Percentiles rank a stretch among this genome's conserved stretches.
Conservation (phyloP, 2,329 filamentous ascomycete species). For the Aspergillus proliferans region DNA sequence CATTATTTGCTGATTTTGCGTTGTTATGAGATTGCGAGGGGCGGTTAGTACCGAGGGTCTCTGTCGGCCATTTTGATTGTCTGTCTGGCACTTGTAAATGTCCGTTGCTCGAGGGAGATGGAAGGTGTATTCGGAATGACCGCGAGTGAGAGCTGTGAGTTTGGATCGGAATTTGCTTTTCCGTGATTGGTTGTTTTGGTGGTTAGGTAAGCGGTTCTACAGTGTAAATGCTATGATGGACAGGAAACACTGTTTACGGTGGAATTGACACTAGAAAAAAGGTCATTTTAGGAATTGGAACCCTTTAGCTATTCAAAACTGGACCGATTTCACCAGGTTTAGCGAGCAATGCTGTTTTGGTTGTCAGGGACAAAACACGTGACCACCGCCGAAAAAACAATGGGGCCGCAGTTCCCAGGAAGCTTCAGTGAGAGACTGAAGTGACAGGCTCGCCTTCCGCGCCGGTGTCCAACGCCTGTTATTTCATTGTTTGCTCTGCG, state of each 20-base stretch:
- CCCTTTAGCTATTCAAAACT: too few relatives aligned
- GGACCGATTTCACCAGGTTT: too few relatives aligned
- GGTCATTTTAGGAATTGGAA: background rate
- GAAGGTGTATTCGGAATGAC: background rate
- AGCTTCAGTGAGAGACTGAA: background rate
- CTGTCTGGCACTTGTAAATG: conserved; percentile 8
- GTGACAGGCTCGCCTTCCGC: background rate
- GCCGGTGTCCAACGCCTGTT: background rate
- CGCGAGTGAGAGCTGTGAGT: background rate
- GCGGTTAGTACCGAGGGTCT: conserved; percentile 24
- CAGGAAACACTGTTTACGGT: background rate
- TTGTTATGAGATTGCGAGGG: background rate
- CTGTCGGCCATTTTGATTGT: conserved; percentile 25
- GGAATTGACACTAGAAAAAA: background rate
- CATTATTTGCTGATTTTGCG: conserved; percentile 5
- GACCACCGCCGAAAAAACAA: background rate
- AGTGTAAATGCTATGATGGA: background rate
- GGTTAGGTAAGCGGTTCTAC: background rate
- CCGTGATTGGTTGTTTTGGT: conserved; percentile 27
- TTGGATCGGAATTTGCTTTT: conserved; percentile 24
- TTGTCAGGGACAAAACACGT: background rate
- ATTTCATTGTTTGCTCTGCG: too few relatives aligned
- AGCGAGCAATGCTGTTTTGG: too few relatives aligned
- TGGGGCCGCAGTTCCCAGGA: background rate
- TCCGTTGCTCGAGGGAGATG: background rate